These are phyloP conservation scores for Jaltomata sinuosa DNA, from an alignment of 257 asterid species.

Conservation along the genomic window DNA sequence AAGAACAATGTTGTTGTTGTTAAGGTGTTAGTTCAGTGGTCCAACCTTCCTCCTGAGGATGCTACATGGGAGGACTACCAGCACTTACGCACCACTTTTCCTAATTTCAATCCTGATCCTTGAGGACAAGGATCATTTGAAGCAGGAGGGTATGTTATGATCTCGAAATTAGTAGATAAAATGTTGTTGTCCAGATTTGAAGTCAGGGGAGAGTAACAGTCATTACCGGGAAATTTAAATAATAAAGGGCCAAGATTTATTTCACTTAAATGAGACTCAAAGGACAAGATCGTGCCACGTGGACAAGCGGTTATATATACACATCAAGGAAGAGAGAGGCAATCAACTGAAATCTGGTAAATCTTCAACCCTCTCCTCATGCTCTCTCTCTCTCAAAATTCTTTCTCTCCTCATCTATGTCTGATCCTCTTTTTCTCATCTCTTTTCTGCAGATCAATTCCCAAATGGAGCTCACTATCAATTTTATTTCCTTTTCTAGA, in stretches of 20 bases:
- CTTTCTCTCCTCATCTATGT: neutral
- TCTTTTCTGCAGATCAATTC: neutral
- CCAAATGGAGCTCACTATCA: neutral
- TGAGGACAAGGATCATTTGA: too few relatives aligned
- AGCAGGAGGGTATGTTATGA: too few relatives aligned
- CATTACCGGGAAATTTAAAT: too few relatives aligned
- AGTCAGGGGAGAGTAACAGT: too few relatives aligned
- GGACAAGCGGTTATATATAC: neutral
- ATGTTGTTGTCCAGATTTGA: too few relatives aligned
- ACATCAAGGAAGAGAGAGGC: neutral
- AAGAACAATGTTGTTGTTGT: too few relatives aligned
- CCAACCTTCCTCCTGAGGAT: too few relatives aligned
- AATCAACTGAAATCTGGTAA: neutral
- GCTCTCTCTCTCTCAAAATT: neutral
- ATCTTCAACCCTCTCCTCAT: neutral
- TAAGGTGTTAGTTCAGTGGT: too few relatives aligned
- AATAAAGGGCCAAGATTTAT: neutral
- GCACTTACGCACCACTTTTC: too few relatives aligned
- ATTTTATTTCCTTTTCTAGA: neutral
- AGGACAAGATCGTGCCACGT: neutral
- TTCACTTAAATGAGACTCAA: neutral
- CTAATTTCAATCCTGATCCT: too few relatives aligned
- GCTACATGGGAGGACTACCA: too few relatives aligned
- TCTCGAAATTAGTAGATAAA: too few relatives aligned
- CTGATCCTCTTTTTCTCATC: neutral